phyloP scores from a whole-genome alignment of 257 asterid genomes.

The Buddleja alternifolia region DNA sequence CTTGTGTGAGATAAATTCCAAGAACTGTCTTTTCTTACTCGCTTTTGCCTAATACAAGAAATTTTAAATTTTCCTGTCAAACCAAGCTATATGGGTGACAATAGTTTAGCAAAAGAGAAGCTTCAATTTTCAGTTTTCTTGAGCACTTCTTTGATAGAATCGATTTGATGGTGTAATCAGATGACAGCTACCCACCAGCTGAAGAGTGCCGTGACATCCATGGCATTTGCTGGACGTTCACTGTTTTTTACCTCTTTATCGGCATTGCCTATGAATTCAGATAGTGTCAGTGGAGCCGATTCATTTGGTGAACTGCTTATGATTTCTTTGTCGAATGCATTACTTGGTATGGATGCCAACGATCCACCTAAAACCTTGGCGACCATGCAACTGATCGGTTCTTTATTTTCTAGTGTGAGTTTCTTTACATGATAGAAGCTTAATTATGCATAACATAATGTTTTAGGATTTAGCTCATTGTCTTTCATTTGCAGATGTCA shows the following conservation, averaged over 20 bases:
- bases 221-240: constrained; percentile 90
- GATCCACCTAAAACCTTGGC: constrained; percentile 99
- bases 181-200: constrained; percentile 98
- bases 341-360: constrained; percentile 99
- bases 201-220: constrained; percentile 94
- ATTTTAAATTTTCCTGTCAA: constrained; percentile 3
- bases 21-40: constrained; percentile 5
- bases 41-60: not conserved
- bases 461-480: constrained; percentile 37
- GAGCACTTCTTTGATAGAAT: constrained; percentile 25
- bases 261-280: constrained; percentile 44
- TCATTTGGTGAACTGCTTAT: constrained; percentile 79
- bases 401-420: constrained; percentile 89
- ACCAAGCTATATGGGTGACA: constrained; percentile 19
- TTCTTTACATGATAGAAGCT: constrained; percentile 28
- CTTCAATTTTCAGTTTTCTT: not conserved
- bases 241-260: constrained; percentile 68
- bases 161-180: constrained; percentile 52
- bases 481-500: constrained; percentile 73
- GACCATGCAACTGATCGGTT: constrained; percentile 93
- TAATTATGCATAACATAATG: not conserved
- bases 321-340: constrained; percentile 85
- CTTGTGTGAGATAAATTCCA: constrained; percentile 6
- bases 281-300: constrained; percentile 49
- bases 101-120: constrained; percentile 19